Evolutionary conservation across 2,329 filamentous ascomycete species (phyloP).

Genomic region (Epichloe scottii): DNA sequence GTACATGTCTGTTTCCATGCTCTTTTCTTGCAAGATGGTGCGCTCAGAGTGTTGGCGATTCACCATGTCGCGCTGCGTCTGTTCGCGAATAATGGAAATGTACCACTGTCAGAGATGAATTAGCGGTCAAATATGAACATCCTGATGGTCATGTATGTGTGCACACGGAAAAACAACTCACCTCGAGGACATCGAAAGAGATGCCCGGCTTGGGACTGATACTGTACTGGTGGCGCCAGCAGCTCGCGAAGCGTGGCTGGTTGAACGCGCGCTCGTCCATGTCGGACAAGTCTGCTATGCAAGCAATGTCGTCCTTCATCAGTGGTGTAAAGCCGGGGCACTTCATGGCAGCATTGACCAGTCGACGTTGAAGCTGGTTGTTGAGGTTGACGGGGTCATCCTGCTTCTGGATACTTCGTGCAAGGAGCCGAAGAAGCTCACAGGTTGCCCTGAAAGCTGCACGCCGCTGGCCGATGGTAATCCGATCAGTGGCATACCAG

Average conservation of each 20-base stretch:
- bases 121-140: constrained; percentile 4
- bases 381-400: constrained; percentile 34
- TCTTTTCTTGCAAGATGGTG: constrained; percentile 21
- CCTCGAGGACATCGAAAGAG: constrained; percentile 42
- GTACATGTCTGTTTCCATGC: constrained; percentile 26
- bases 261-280: constrained; percentile 26
- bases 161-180: constrained; percentile 19
- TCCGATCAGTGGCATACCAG: constrained; percentile 43
- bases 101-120: constrained; percentile 35
- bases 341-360: constrained; percentile 37
- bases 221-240: constrained; percentile 41
- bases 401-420: constrained; percentile 25
- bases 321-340: constrained; percentile 48
- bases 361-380: constrained; percentile 38
- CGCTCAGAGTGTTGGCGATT: constrained; percentile 29
- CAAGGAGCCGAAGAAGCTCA: constrained; percentile 35
- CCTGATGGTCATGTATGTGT: background rate
- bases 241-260: constrained; percentile 33
- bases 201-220: constrained; percentile 35
- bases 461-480: constrained; percentile 45
- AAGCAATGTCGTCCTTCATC: constrained; percentile 49
- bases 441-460: constrained; percentile 38
- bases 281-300: constrained; percentile 24
- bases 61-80: constrained; percentile 30
- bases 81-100: constrained; percentile 40